Base-by-base conservation (phyloP, 1,284 basidiomycete genomes). In the Somion occarium region DNA sequence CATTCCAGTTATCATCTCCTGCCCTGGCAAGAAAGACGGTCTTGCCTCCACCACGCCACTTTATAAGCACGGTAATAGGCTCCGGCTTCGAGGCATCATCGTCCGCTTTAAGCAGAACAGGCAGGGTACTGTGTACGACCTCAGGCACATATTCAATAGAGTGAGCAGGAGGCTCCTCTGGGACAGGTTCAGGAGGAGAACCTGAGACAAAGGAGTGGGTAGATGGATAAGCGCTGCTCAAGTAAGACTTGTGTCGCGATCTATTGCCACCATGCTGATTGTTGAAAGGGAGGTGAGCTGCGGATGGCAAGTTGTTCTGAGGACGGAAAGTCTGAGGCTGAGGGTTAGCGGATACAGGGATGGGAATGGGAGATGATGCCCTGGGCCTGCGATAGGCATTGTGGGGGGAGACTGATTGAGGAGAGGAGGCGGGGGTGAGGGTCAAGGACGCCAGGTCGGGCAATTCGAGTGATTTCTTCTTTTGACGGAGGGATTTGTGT, bases 381-480 rank as follows among this genome's bases (percentile, higher is more conserved):
- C 67, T 64, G 30, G 69, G 69, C 12, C 73, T 69, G 57, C 74
- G 73, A 56, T 69, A 65, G 44, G 65, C 64, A 38, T 68, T 68
- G 64, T 70, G 69, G 51, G 73, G 73, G 24, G 75, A 75, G 53
- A 65, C 59, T 44, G 69, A 68, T 59, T 62, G 60, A 44, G 65
- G 68, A 56, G 63, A 67, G 44, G 71, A 62, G 26, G 73, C 67
- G 44, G 77, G 73, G 25, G 78, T 76, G 56, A 80, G 61, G n/a
- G 79, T 73, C 51, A 85, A 73, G 49, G 76, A 76, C 25, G 82
- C 83, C 59, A 90, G 80, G 72, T 89, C 87, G 51, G 87, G 87
- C 39, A 90, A 75, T 64, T 90, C 85, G 37, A 90, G 76, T 0
- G 83, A 85, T 61, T 76, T 81, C 71, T 86, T 88, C 74, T 86